Evolutionary conservation across 352 stramenopile species (phyloP).

Genomic region (Aphanomyces cochlioides): DNA sequence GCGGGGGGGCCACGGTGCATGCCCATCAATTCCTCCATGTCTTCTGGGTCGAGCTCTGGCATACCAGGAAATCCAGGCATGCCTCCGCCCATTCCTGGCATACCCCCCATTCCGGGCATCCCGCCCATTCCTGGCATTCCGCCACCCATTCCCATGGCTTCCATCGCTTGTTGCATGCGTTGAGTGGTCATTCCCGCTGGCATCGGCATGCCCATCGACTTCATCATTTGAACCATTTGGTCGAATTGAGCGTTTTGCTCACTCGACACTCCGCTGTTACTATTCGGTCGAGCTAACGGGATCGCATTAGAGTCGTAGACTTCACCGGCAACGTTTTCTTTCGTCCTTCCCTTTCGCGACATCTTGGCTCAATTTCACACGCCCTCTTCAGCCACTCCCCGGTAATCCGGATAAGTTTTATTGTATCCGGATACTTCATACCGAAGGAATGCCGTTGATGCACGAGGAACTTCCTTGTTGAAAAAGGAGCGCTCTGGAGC

Average conservation of each 20-base stretch:
- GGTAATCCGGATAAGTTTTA: neutral
- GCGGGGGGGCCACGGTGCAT: neutral
- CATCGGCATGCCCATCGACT: constrained; percentile 50
- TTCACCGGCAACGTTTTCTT: constrained; percentile 78
- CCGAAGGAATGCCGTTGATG: neutral
- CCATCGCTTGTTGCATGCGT: constrained; percentile 26
- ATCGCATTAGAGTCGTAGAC: constrained; percentile 80
- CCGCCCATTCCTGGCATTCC: constrained; percentile 47
- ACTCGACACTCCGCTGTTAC: constrained; percentile 36
- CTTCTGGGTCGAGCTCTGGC: constrained; percentile 18
- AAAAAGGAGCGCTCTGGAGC: neutral
- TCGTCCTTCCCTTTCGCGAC: constrained; percentile 48
- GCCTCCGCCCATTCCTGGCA: neutral
- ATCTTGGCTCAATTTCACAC: neutral
- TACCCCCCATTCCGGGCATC: constrained; percentile 33
- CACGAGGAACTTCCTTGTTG: neutral
- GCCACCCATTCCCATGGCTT: constrained; percentile 39
- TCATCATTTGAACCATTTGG: constrained; percentile 49
- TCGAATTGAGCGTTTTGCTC: constrained; percentile 53
- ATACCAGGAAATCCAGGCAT: constrained; percentile 8
- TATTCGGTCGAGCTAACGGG: constrained; percentile 34
- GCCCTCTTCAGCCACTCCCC: constrained; percentile 5
- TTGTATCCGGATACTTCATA: neutral
- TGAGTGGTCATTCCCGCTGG: constrained; percentile 19
- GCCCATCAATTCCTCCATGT: constrained; percentile 24